Conservation (phyloP, 2,329 filamentous ascomycete genomes). For the Akanthomyces muscarius region DNA sequence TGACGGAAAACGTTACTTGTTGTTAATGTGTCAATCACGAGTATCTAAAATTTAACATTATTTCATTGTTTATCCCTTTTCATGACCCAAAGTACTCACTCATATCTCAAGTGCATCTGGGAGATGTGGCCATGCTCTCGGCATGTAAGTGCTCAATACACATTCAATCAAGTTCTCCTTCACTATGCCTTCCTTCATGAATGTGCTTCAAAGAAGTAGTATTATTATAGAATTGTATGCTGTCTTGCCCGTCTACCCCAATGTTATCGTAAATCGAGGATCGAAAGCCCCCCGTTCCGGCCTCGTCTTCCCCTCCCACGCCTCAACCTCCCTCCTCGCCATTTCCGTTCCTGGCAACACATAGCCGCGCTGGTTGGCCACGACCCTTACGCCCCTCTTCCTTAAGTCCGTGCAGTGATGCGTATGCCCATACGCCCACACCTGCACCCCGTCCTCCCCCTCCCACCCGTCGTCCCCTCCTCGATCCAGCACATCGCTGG, state of each 20-base stretch:
- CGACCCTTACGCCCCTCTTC: constrained; percentile 32
- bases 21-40: too few species aligned
- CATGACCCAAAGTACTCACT: too few species aligned
- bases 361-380: constrained; percentile 44
- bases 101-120: too few species aligned
- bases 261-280: background rate
- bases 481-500: constrained; percentile 40
- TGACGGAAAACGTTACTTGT: too few species aligned
- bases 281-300: background rate
- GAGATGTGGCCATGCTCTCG: too few species aligned
- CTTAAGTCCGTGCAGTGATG: constrained; percentile 39
- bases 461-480: constrained; percentile 24
- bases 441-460: constrained; percentile 28
- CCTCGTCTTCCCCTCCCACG: background rate
- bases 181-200: too few species aligned
- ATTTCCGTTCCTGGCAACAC: constrained; percentile 20
- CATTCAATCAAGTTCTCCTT: too few species aligned
- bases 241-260: background rate
- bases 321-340: background rate
- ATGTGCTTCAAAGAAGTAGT: too few species aligned
- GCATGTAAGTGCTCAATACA: too few species aligned
- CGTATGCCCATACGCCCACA: constrained; percentile 48
- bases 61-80: too few species aligned
- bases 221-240: too few species aligned
- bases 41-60: too few species aligned